Evolutionary conservation across 192 early-diverging fungal genomes (phyloP), one percentile per base, ranked within the genome.

Genomic region (Linnemannia schmuckeri): DNA sequence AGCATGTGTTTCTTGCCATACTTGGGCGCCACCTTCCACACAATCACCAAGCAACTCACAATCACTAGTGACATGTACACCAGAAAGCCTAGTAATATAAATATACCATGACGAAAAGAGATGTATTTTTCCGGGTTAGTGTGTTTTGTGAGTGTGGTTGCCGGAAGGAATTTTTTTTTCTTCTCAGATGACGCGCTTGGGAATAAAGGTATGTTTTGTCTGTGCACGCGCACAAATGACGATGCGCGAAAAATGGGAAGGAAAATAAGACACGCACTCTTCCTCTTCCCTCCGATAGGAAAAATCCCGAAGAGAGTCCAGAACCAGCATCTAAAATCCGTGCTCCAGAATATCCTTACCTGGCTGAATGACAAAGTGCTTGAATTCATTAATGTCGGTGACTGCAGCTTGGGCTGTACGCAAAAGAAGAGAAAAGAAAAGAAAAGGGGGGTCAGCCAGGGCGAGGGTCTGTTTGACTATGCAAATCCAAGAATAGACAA

Each of bases 321-420:
- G 18, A 37, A 70, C 70, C 40, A 71, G 7, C 1, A 41, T 27
- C 38, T 40, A 33, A 4, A 40, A 4, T 27, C 20, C 57, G 24
- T 63, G 6, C 0, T 49, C 10, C 4, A 41, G 37, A 66, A 12
- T 8, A 66, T 77, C 13, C 70, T 35, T 88, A 94, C 93, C 91
- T 74, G 94, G 94, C 66, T 84, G 72, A 17, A 94, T 76, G 20
- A 94, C 92, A 69, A 91, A 89, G 46, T 81, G 63, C 84, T 96
- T 91, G 80, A 98, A 97, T 76, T 96, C 90, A 78, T 96, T 95
- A 49, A 97, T 94, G 33, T 90, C 92, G 17, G 94, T 93, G 41
- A 96, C 93, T 69, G 92, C 88, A 20, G 92, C 92, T 74, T 97
- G 95, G 47, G 85, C 85, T 84, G 42, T 72, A 42, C 20, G 22